Evolutionary conservation across 2,329 filamentous ascomycete genomes (phyloP).

Genomic region (Zasmidium cellare): DNA sequence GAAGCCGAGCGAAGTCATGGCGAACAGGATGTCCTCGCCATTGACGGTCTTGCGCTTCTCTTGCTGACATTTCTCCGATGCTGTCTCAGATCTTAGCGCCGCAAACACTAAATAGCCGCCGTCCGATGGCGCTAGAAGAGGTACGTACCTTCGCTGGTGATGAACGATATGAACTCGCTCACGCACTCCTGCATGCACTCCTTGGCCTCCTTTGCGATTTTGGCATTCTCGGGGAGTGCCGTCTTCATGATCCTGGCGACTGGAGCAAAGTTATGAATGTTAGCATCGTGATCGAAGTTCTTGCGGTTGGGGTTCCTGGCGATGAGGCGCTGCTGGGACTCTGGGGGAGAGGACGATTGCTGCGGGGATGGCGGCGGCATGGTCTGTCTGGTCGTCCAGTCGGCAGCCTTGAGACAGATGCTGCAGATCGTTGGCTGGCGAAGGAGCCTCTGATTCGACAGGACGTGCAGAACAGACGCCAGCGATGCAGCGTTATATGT

Average conservation of each 20-base stretch:
- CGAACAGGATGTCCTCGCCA: slow-evolving; percentile 96
- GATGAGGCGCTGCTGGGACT: slow-evolving; percentile 23
- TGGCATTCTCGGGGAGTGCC: slow-evolving; percentile 94
- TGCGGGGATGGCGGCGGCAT: slow-evolving; percentile 47
- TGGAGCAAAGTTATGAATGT: slow-evolving; percentile 91
- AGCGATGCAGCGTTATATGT: slow-evolving; percentile 43
- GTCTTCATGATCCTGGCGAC: slow-evolving; percentile 99
- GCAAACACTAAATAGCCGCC: slow-evolving; percentile 15
- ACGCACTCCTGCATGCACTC: slow-evolving; percentile 99
- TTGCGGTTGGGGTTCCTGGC: slow-evolving; percentile 31
- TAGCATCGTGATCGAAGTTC: slow-evolving; percentile 69
- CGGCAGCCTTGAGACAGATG: slow-evolving; percentile 31
- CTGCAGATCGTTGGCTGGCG: slow-evolving; percentile 36
- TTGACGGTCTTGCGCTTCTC: slow-evolving; percentile 99
- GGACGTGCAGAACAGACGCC: slow-evolving; percentile 46
- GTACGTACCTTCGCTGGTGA: slow-evolving; percentile 90
- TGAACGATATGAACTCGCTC: slow-evolving; percentile 99
- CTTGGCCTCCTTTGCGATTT: slow-evolving; percentile 94
- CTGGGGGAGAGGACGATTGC: slow-evolving; percentile 31
- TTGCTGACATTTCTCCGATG: slow-evolving; percentile 98
- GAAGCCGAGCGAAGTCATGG: slow-evolving; percentile 98
- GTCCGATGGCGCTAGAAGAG: slow-evolving; percentile 14
- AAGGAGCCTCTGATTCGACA: slow-evolving; percentile 47
- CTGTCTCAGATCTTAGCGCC: slow-evolving; percentile 49
- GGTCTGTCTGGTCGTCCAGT: slow-evolving; percentile 34